These are phyloP conservation scores for Cladosporium sp. DNA, from an alignment of 2,329 filamentous ascomycete genomes.

Conservation along the genomic window DNA sequence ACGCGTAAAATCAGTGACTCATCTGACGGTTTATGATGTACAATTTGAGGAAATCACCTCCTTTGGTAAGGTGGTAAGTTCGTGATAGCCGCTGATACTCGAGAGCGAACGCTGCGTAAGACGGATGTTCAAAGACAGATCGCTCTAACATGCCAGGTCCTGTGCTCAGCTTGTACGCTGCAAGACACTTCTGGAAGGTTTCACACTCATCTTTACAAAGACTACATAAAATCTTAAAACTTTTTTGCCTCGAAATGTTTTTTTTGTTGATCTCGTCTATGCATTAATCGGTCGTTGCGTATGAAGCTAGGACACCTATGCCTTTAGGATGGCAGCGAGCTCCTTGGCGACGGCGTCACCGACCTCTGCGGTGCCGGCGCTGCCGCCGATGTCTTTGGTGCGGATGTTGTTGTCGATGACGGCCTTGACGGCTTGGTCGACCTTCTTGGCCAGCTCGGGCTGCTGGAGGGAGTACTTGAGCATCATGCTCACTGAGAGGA, in stretches of 20 bases:
- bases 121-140: background rate
- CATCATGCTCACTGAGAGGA: conserved; percentile 94
- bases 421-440: conserved; percentile 78
- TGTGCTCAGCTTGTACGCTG: background rate
- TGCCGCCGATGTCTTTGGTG: conserved; percentile 85
- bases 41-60: background rate
- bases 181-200: background rate
- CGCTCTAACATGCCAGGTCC: background rate
- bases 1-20: background rate
- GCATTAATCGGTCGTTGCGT: background rate
- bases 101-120: background rate
- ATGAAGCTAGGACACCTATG: background rate
- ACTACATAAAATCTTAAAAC: conserved; percentile 3
- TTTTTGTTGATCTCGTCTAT: conserved; percentile 6
- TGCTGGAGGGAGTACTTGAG: conserved; percentile 87
- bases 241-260: background rate
- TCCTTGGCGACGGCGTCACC: conserved; percentile 80
- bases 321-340: conserved; percentile 47
- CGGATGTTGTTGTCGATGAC: conserved; percentile 77
- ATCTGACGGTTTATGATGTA: background rate
- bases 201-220: conserved; percentile 8
- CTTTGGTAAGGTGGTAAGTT: background rate
- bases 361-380: conserved; percentile 71
- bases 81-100: background rate
- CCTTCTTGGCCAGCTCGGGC: conserved; percentile 71